Evolutionary conservation across 2,329 filamentous ascomycete genomes (phyloP), one percentile per base, ranked within the genome.

Genomic region (Colletotrichum sublineola): DNA sequence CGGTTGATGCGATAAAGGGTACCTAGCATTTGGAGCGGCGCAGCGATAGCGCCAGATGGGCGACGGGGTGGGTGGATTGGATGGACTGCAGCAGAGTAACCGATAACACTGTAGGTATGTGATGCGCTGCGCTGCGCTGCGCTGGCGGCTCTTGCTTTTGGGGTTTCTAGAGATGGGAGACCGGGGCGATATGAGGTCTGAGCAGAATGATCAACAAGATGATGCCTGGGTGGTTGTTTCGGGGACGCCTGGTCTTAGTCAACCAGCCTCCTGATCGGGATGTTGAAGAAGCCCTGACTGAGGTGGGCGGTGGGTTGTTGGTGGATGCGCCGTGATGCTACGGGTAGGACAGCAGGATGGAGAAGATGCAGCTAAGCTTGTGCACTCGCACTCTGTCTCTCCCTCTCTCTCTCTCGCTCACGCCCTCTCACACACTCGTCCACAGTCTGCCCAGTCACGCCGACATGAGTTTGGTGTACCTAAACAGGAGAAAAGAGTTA

Each of bases 1-100:
- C 63, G 46, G 50, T 63, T 46, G 69, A 65, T 68, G 63, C 68
- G 72, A 74, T 73, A 73, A 72, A 69, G 68, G 63, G 53, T 67
- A 73, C 57, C 61, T 65, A 65, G 48, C 60, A 24, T 7, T 31
- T 57, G 61, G 33, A 42, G 61, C 46, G 61, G 46, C 61, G 61
- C 61, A 63, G 61, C 61, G 48, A 52, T 63, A 63, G 61, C 46
- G 61, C 61, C 46, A 63, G 61, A 63, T 63, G 46, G 46, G n/a
- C n/a, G 36, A 53, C 24, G 36, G 61, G 61, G 42, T 50, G 44
- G 44, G 29, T 62, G 44, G 44, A 33, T 53, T 53, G 50, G 31
- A 50, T 46, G 31, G 58, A 36, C 58, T 24, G 58, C 31, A 5
- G 29, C 58, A 20, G 44, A 31, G 29, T 62, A 33, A 46, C 44